Percentiles rank a stretch among this genome's conserved stretches.
These are phyloP conservation scores for Whalleya microplaca DNA, from an alignment of 2,329 filamentous ascomycete species.

Conservation along the genomic window DNA sequence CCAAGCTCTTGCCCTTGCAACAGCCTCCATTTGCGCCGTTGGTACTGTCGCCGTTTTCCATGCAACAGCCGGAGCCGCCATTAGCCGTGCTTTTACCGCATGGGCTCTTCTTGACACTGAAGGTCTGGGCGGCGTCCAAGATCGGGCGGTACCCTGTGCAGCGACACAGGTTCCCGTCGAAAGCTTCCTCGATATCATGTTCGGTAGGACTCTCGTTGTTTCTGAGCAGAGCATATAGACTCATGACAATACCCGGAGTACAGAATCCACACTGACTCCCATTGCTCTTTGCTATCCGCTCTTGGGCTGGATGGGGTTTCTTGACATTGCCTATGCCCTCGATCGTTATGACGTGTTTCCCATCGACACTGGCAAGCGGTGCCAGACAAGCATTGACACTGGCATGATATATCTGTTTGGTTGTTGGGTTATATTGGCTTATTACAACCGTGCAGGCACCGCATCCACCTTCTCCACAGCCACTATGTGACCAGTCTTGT, in stretches of 20 bases:
- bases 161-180: slow-evolving; percentile 93
- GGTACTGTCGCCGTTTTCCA: slow-evolving; percentile 61
- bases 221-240: slow-evolving; percentile 86
- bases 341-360: slow-evolving; percentile 97
- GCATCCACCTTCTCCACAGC: slow-evolving; percentile 94
- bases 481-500: slow-evolving; percentile 46
- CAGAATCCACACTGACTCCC: slow-evolving; percentile 95
- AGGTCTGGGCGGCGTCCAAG: slow-evolving; percentile 89
- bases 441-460: slow-evolving; percentile 96
- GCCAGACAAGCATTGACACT: slow-evolving; percentile 96
- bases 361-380: slow-evolving; percentile 88
- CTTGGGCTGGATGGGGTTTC: slow-evolving; percentile 85
- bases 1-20: slow-evolving; percentile 65
- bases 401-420: slow-evolving; percentile 91
- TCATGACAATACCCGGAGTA: slow-evolving; percentile 98
- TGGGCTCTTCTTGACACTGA: slow-evolving; percentile 60
- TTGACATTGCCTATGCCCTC: slow-evolving; percentile 93
- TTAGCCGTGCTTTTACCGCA: slow-evolving; percentile 56
- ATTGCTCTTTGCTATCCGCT: slow-evolving; percentile 87
- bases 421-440: slow-evolving; percentile 91
- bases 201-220: slow-evolving; percentile 80
- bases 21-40: slow-evolving; percentile 59
- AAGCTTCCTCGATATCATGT: slow-evolving; percentile 90
- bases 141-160: slow-evolving; percentile 97
- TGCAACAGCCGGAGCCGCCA: slow-evolving; percentile 68